A percentile compares a stretch with the other conserved stretches of the same genome.
These are phyloP conservation scores for Aspergillus texensis DNA, from an alignment of 2,329 filamentous ascomycete species.

Conservation along the genomic window DNA sequence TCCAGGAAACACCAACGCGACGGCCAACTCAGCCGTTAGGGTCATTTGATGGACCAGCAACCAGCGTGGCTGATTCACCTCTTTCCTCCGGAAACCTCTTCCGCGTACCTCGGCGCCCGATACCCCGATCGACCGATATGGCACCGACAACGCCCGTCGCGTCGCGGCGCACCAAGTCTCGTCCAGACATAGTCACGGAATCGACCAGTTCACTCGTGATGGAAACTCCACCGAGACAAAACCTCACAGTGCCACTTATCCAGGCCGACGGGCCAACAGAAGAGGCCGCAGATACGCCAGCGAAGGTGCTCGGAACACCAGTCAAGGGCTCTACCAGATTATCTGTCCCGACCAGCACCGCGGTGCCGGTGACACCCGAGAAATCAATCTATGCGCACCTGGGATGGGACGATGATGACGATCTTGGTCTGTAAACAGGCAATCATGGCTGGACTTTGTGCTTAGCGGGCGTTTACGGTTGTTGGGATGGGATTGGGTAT, in stretches of 20 bases:
- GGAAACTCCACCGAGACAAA: constrained; percentile 33
- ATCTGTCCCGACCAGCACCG: constrained; percentile 16
- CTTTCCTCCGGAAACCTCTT: constrained; percentile 27
- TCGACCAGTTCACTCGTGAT: constrained; percentile 26
- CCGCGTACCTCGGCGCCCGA: constrained; percentile 31
- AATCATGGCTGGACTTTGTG: constrained; percentile 35
- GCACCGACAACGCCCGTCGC: constrained; percentile 33
- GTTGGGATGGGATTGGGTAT: background rate
- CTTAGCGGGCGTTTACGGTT: constrained; percentile 16
- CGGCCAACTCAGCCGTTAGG: constrained; percentile 30
- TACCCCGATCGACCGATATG: constrained; percentile 25
- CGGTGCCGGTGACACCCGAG: constrained; percentile 36
- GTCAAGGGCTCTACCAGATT: constrained; percentile 31
- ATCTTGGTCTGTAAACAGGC: constrained; percentile 39
- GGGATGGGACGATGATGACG: constrained; percentile 50
- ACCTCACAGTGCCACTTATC: constrained; percentile 11
- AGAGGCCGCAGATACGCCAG: constrained; percentile 5
- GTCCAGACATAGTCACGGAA: constrained; percentile 2
- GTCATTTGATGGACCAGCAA: constrained; percentile 16
- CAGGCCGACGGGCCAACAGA: background rate
- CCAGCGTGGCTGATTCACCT: constrained; percentile 16
- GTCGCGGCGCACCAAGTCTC: constrained; percentile 23
- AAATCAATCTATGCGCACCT: constrained; percentile 47
- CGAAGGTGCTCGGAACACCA: constrained; percentile 33
- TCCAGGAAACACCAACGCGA: constrained; percentile 46